Percentiles rank a stretch among this genome's conserved stretches.
Conservation (phyloP, 169 alveolate genomes). For the Blepharisma undulans region DNA sequence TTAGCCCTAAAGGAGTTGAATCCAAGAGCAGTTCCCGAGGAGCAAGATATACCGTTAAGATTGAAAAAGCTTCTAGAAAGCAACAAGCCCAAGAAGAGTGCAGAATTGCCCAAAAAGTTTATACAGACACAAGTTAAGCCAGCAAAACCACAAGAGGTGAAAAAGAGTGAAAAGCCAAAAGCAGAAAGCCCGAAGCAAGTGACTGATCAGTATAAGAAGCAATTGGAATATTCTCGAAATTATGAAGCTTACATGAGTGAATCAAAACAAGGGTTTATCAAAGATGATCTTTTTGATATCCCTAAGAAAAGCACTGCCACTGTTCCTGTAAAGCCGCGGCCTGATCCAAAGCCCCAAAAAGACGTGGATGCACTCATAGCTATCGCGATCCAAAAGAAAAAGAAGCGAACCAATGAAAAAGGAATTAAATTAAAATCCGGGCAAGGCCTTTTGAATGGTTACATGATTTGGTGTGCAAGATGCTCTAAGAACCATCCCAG, state of each 20-base stretch:
- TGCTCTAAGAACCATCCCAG: slow-evolving; percentile 16
- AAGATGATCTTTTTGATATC: slow-evolving; percentile 24
- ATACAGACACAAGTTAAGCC: neutral
- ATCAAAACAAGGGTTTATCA: neutral
- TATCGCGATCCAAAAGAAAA: neutral
- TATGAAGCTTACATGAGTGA: slow-evolving; percentile 20
- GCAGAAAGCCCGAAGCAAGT: neutral
- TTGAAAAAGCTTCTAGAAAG: neutral
- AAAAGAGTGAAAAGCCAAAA: neutral
- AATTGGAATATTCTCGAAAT: slow-evolving; percentile 32
- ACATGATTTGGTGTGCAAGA: slow-evolving; percentile 35
- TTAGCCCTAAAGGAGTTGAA: neutral
- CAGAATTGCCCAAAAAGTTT: neutral
- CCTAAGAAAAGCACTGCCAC: neutral
- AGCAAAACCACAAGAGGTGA: neutral
- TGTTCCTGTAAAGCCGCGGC: neutral
- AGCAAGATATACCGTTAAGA: neutral
- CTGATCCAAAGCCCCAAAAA: neutral
- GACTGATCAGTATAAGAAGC: slow-evolving; percentile 3
- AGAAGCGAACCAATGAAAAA: neutral
- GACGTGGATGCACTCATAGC: neutral
- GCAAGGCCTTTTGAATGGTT: slow-evolving; percentile 2
- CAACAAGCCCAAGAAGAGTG: neutral
- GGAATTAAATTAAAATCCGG: neutral
- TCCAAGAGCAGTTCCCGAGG: slow-evolving; percentile 26